These are phyloP conservation scores for Globisporangium yorkense DNA, from an alignment of 352 stramenopile species.

Conservation along the genomic window DNA sequence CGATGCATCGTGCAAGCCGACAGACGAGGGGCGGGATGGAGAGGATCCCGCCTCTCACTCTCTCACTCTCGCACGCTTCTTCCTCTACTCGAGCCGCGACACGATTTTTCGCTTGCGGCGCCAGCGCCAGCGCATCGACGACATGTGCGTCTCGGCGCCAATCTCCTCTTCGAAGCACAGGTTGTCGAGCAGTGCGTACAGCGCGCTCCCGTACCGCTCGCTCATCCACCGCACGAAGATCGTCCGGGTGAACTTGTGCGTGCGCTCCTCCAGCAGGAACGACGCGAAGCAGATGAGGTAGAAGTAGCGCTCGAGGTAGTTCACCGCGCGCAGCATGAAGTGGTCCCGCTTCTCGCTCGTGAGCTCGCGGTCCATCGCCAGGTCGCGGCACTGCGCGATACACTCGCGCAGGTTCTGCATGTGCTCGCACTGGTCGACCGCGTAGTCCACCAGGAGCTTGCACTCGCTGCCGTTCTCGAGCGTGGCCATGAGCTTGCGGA, in stretches of 20 bases:
- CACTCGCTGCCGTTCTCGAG: conserved; percentile 63
- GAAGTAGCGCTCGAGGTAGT: conserved; percentile 88
- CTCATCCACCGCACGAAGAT: conserved; percentile 86
- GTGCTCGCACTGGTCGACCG: conserved; percentile 75
- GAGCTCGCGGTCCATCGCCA: conserved; percentile 69
- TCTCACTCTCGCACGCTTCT: not conserved
- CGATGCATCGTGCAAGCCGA: not conserved
- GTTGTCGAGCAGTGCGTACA: conserved; percentile 85
- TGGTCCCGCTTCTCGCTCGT: conserved; percentile 61
- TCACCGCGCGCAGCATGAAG: conserved; percentile 81
- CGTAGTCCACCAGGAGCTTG: conserved; percentile 67
- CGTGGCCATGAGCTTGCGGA: conserved; percentile 59
- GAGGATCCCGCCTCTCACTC: not conserved
- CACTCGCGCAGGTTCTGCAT: conserved; percentile 84
- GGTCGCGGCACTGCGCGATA: conserved; percentile 71
- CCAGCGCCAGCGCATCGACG: conserved; percentile 87
- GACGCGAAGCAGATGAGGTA: conserved; percentile 88
- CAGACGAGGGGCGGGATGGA: not conserved
- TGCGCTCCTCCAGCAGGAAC: conserved; percentile 73
- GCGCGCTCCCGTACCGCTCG: conserved; percentile 65
- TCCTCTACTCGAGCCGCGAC: conserved; percentile 60
- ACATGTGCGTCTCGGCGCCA: conserved; percentile 66
- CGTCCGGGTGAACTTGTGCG: conserved; percentile 36
- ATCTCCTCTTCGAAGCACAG: conserved; percentile 82
- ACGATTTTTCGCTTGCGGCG: conserved; percentile 82